Evolutionary conservation across 2,329 filamentous ascomycete genomes (phyloP).

Genomic region (Aspergillus pseudonomiae): DNA sequence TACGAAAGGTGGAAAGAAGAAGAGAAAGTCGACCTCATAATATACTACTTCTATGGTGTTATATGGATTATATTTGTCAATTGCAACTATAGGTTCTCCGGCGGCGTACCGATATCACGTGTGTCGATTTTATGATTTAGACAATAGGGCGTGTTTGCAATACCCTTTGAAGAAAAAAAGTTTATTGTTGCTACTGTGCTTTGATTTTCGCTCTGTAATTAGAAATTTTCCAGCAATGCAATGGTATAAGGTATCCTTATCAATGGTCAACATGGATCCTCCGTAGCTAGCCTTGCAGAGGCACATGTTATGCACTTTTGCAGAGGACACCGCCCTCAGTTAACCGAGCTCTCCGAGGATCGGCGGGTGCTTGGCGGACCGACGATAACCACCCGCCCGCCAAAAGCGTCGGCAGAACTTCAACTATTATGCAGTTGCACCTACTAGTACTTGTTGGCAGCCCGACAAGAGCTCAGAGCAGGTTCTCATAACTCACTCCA

Average conservation of each 20-base stretch:
- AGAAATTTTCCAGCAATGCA: background rate
- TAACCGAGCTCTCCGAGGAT: slow-evolving; percentile 41
- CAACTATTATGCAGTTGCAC: background rate
- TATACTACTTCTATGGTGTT: slow-evolving; percentile 31
- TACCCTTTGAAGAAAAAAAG: slow-evolving; percentile 30
- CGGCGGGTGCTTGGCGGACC: slow-evolving; percentile 37
- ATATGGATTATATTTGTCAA: slow-evolving; percentile 25
- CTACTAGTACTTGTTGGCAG: slow-evolving; percentile 13
- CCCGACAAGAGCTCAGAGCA: slow-evolving; percentile 11
- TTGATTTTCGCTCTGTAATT: background rate
- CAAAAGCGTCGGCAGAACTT: slow-evolving; percentile 7
- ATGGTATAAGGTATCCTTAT: background rate
- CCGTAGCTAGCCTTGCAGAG: slow-evolving; percentile 6
- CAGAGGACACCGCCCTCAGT: slow-evolving; percentile 16
- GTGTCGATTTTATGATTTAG: slow-evolving; percentile 29
- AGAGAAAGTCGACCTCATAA: slow-evolving; percentile 44
- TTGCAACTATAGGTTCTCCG: slow-evolving; percentile 28
- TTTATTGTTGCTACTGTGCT: slow-evolving; percentile 10
- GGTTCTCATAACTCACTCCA: slow-evolving; percentile 8
- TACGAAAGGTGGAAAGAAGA: slow-evolving; percentile 39
- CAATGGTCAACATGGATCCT: background rate
- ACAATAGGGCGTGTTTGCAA: slow-evolving; percentile 27
- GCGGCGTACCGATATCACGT: slow-evolving; percentile 38
- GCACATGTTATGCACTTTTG: background rate
- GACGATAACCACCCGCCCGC: slow-evolving; percentile 37